Evolutionary conservation across 331 rosid species (phyloP).

Genomic region (Dryas integrifolia): DNA sequence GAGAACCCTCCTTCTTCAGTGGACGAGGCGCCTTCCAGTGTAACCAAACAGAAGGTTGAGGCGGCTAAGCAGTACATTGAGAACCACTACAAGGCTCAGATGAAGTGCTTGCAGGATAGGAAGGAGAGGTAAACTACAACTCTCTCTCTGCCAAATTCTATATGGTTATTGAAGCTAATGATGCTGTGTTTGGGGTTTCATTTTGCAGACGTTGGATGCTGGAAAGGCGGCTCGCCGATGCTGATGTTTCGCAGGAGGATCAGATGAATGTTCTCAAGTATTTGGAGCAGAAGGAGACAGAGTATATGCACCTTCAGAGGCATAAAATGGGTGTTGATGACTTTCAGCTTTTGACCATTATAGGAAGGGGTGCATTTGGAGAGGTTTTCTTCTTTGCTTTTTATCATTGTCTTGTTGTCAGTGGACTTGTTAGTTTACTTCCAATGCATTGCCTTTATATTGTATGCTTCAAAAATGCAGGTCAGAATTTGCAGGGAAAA

Average conservation of each 20-base stretch:
- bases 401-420: neutral
- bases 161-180: neutral
- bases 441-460: neutral
- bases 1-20: slow-evolving; percentile 16
- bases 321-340: slow-evolving; percentile 55
- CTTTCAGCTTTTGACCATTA: slow-evolving; percentile 51
- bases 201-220: slow-evolving; percentile 42
- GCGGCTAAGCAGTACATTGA: slow-evolving; percentile 64
- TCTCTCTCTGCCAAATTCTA: neutral
- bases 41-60: slow-evolving; percentile 50
- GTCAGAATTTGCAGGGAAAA: slow-evolving; percentile 49
- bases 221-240: slow-evolving; percentile 49
- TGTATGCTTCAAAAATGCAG: slow-evolving; percentile 30
- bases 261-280: slow-evolving; percentile 38
- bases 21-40: slow-evolving; percentile 43
- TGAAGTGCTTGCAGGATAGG: slow-evolving; percentile 61
- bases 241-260: slow-evolving; percentile 43
- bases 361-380: slow-evolving; percentile 55
- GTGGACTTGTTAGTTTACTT: neutral
- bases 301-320: slow-evolving; percentile 48
- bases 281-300: slow-evolving; percentile 46
- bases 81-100: slow-evolving; percentile 55
- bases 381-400: slow-evolving; percentile 31
- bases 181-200: neutral
- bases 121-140: slow-evolving; percentile 44